Percentiles rank a stretch among this genome's conserved stretches.
Conservation (phyloP, 257 asterid genomes). For the Solanum chiquidenum region DNA sequence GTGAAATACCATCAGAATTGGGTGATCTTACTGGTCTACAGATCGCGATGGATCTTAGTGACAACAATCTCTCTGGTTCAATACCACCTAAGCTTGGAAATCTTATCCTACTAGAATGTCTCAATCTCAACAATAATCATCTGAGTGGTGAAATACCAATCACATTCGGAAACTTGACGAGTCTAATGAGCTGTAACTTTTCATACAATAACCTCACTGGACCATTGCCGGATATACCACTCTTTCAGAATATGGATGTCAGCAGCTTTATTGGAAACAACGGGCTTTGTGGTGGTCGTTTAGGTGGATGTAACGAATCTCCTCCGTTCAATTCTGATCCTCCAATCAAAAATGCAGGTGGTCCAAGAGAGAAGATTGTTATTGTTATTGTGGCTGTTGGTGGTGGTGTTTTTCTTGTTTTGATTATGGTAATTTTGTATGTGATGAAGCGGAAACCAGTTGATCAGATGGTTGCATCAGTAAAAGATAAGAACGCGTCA, state of each 20-base stretch:
- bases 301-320: constrained; percentile 35
- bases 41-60: constrained; percentile 71
- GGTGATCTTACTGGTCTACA: constrained; percentile 66
- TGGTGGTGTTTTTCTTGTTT: constrained; percentile 61
- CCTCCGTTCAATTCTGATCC: constrained; percentile 3
- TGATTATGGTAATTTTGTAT: constrained; percentile 36
- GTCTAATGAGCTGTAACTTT: constrained; percentile 77
- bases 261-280: constrained; percentile 64
- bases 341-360: background rate
- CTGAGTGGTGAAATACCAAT: constrained; percentile 75
- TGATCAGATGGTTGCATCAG: constrained; percentile 11
- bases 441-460: constrained; percentile 43
- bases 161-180: constrained; percentile 58
- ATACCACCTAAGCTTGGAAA: constrained; percentile 77
- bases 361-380: constrained; percentile 46
- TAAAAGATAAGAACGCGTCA: constrained; percentile 29
- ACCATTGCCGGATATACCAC: constrained; percentile 47
- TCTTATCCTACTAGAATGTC: constrained; percentile 57
- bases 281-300: constrained; percentile 77
- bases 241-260: constrained; percentile 57
- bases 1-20: constrained; percentile 61
- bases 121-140: constrained; percentile 57
- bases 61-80: constrained; percentile 54
- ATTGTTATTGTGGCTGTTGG: constrained; percentile 40
- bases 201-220: constrained; percentile 69